phyloP scores from a whole-genome alignment of 1,139 yeast species.

The Blastobotrys persicus region DNA sequence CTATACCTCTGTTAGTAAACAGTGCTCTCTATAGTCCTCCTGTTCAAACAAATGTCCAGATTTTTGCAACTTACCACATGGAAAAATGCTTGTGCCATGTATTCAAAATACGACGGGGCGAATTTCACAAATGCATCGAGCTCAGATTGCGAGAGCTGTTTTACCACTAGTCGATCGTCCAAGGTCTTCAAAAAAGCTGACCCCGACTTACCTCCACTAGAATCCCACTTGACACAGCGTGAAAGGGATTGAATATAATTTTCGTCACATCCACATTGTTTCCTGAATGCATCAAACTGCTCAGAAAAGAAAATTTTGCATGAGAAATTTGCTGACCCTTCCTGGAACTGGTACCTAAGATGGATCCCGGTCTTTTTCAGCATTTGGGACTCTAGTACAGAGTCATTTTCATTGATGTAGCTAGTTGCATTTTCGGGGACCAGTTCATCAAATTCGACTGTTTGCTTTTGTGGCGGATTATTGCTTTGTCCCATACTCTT shows the following conservation, averaged over 20 bases:
- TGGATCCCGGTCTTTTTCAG: slow-evolving; percentile 83
- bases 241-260: slow-evolving; percentile 85
- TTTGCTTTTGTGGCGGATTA: neutral
- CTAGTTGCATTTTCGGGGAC: slow-evolving; percentile 15
- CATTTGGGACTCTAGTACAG: slow-evolving; percentile 61
- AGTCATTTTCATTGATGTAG: slow-evolving; percentile 1
- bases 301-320: slow-evolving; percentile 95
- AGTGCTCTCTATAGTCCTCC: no score
- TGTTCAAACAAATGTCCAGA: no score
- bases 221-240: slow-evolving; percentile 92
- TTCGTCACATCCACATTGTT: slow-evolving; percentile 74
- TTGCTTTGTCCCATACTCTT: slow-evolving; percentile 26
- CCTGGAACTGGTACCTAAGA: slow-evolving; percentile 81
- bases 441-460: slow-evolving; percentile 1
- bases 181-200: slow-evolving; percentile 88
- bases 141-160: slow-evolving; percentile 84
- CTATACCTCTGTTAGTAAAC: neutral
- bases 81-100: slow-evolving; percentile 91
- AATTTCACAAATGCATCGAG: slow-evolving; percentile 90
- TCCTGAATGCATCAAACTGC: slow-evolving; percentile 91
- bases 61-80: slow-evolving; percentile 74
- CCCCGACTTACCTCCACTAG: slow-evolving; percentile 95
- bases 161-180: slow-evolving; percentile 85
- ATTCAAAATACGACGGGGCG: slow-evolving; percentile 96
- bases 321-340: slow-evolving; percentile 76